Evolutionary conservation across 2,329 filamentous ascomycete species (phyloP).

Genomic region (Pseudopyrenochaeta lycopersici): DNA sequence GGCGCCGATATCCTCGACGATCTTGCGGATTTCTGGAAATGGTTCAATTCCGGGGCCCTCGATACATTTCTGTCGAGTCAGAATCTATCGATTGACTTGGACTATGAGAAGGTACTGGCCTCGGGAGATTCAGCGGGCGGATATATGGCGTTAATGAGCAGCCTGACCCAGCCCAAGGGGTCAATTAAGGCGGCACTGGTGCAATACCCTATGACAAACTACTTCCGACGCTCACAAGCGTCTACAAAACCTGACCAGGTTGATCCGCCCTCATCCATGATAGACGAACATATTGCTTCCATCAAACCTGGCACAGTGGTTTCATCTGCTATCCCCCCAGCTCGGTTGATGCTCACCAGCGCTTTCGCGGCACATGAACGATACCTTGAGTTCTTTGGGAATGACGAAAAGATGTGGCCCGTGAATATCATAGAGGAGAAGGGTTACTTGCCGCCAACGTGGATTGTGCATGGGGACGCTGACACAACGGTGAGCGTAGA

Average conservation of each 20-base stretch:
- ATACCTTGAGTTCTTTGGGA: conserved; percentile 39
- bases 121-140: conserved; percentile 52
- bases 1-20: conserved; percentile 59
- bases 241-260: conserved; percentile 7
- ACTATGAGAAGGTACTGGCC: conserved; percentile 39
- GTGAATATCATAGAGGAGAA: conserved; percentile 34
- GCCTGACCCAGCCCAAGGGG: conserved; percentile 24
- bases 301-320: conserved; percentile 28
- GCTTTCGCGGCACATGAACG: conserved; percentile 29
- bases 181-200: conserved; percentile 33
- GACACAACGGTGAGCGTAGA: conserved; percentile 40
- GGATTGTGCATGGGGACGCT: conserved; percentile 40
- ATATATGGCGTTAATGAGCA: conserved; percentile 48
- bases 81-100: conserved; percentile 21
- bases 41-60: conserved; percentile 44
- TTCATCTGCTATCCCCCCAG: conserved; percentile 27
- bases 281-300: conserved; percentile 33
- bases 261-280: conserved; percentile 13
- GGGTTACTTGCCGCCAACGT: conserved; percentile 36
- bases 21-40: conserved; percentile 59
- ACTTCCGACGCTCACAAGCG: conserved; percentile 5
- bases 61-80: conserved; percentile 17
- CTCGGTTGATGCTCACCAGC: conserved; percentile 22
- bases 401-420: conserved; percentile 34
- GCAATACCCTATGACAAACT: conserved; percentile 43